Conservation (phyloP, 2,329 filamentous ascomycete genomes). For the Aspergillus hortae region DNA sequence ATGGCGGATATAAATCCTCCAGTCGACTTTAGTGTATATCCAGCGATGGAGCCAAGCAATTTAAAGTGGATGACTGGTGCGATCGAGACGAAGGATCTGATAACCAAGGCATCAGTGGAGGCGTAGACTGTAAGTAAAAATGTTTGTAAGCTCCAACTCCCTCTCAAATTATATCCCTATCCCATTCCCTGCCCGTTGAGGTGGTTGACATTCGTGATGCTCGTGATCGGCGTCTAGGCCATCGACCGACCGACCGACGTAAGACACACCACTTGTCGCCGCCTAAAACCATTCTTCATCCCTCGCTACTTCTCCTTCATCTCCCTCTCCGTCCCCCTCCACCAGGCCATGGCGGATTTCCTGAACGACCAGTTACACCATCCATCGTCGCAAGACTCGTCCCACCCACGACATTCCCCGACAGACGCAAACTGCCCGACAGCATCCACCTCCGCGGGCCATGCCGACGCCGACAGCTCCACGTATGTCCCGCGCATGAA, state of each 20-base stretch:
- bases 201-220: background rate
- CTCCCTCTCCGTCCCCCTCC: conserved; percentile 3
- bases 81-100: too few species aligned
- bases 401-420: conserved; percentile 14
- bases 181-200: background rate
- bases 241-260: background rate
- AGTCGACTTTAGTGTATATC: too few species aligned
- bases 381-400: conserved; percentile 27
- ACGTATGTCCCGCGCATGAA: conserved; percentile 73
- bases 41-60: too few species aligned
- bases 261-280: background rate
- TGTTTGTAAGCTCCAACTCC: too few species aligned
- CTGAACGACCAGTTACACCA: conserved; percentile 57
- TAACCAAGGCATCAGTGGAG: too few species aligned
- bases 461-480: conserved; percentile 44
- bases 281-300: background rate
- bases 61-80: too few species aligned
- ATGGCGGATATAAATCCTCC: too few species aligned
- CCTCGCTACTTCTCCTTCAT: background rate
- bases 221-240: background rate
- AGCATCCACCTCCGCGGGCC: conserved; percentile 26
- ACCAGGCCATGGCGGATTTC: conserved; percentile 42
- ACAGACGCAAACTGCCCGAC: conserved; percentile 4
- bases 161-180: too few species aligned
- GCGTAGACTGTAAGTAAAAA: too few species aligned